Evolutionary conservation across 805 yeast genomes (phyloP).

Genomic region (Starmerella stellata): DNA sequence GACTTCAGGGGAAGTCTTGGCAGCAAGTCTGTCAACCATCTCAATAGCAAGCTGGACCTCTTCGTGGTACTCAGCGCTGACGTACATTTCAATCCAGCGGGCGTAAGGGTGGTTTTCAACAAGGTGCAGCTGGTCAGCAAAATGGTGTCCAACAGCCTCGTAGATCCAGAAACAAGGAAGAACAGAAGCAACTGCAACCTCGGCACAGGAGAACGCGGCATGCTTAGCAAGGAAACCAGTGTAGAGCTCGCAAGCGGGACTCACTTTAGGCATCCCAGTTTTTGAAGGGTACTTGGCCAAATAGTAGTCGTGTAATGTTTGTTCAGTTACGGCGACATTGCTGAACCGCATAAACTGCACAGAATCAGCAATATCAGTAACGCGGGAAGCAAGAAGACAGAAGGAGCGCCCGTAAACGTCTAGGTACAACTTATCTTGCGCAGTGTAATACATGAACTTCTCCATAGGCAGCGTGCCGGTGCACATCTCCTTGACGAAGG

Average conservation of each 20-base stretch:
- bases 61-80: constrained; percentile 37
- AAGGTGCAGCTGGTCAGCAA: constrained; percentile 58
- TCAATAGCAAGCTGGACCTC: constrained; percentile 22
- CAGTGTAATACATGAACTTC: constrained; percentile 10
- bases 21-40: constrained; percentile 10
- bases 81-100: constrained; percentile 47
- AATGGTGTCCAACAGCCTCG: constrained; percentile 28
- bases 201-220: constrained; percentile 9
- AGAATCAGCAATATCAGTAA: constrained; percentile 3
- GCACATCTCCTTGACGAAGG: constrained; percentile 11
- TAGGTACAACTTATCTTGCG: constrained; percentile 15
- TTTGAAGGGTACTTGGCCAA: constrained; percentile 1
- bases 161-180: constrained; percentile 18
- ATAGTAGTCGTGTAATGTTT: constrained; percentile 10
- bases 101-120: constrained; percentile 17
- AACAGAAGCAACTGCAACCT: constrained; percentile 16
- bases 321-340: constrained; percentile 12
- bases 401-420: constrained; percentile 12
- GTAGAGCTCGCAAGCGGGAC: constrained; percentile 13
- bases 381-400: constrained; percentile 9
- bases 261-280: constrained; percentile 2
- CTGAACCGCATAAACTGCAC: constrained; percentile 6
- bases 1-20: constrained; percentile 5
- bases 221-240: constrained; percentile 10
- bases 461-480: constrained; percentile 10